Evolutionary conservation across 805 yeast genomes (phyloP).

Genomic region (Metschnikowia hibisci): DNA sequence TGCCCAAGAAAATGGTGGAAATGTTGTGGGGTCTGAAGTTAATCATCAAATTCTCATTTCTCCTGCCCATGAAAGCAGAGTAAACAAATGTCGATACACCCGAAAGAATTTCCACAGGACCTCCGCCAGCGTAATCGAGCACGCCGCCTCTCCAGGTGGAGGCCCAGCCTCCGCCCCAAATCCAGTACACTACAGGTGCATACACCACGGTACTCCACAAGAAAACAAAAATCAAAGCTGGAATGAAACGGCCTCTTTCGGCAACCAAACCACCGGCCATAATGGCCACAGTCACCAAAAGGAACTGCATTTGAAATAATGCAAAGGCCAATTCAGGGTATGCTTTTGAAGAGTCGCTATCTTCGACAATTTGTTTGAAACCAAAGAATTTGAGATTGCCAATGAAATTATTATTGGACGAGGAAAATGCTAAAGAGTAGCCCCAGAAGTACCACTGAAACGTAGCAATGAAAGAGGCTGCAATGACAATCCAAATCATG

Average conservation of each 20-base stretch:
- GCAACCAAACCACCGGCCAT: slow-evolving; percentile 83
- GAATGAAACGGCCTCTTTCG: slow-evolving; percentile 87
- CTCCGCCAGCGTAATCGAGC: slow-evolving; percentile 96
- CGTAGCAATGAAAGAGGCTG: slow-evolving; percentile 67
- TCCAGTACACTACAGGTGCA: slow-evolving; percentile 94
- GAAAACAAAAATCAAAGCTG: slow-evolving; percentile 77
- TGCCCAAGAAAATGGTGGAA: slow-evolving; percentile 85
- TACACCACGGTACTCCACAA: slow-evolving; percentile 89
- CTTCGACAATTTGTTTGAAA: slow-evolving; percentile 63
- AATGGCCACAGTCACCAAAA: slow-evolving; percentile 89
- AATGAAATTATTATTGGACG: slow-evolving; percentile 79
- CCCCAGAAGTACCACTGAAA: slow-evolving; percentile 99
- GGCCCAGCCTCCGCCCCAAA: slow-evolving; percentile 97
- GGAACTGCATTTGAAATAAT: slow-evolving; percentile 84
- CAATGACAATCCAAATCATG: slow-evolving; percentile 74
- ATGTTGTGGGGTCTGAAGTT: slow-evolving; percentile 95
- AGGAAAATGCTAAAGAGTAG: slow-evolving; percentile 81
- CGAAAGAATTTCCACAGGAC: slow-evolving; percentile 89
- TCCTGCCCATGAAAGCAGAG: slow-evolving; percentile 73
- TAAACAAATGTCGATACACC: slow-evolving; percentile 90
- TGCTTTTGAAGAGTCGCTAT: slow-evolving; percentile 31
- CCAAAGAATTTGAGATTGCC: slow-evolving; percentile 87
- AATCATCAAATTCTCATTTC: slow-evolving; percentile 71
- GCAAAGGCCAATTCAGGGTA: slow-evolving; percentile 87
- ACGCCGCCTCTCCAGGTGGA: slow-evolving; percentile 73